These are phyloP conservation scores for Cytospora paraplurivora DNA, from an alignment of 2,329 filamentous ascomycete genomes.

Conservation along the genomic window DNA sequence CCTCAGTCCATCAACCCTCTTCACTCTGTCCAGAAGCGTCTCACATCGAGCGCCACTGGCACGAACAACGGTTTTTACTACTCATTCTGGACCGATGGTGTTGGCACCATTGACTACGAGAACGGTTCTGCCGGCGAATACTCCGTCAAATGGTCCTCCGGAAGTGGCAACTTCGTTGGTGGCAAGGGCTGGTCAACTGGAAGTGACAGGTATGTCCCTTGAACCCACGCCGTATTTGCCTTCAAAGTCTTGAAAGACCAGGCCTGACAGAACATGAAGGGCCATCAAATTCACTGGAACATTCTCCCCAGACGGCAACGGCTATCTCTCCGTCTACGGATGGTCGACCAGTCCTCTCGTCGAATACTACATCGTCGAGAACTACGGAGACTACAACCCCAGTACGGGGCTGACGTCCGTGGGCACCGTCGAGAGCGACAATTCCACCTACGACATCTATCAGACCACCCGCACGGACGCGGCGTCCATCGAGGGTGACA, in stretches of 20 bases:
- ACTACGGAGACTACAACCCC: slow-evolving; percentile 47
- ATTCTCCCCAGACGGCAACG: slow-evolving; percentile 33
- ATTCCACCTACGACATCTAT: slow-evolving; percentile 43
- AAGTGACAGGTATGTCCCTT: slow-evolving; percentile 34
- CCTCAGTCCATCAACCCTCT: not conserved
- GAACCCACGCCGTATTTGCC: not conserved
- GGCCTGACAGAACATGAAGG: slow-evolving; percentile 3
- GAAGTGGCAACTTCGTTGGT: slow-evolving; percentile 48
- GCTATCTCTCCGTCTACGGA: slow-evolving; percentile 40
- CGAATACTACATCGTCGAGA: slow-evolving; percentile 44
- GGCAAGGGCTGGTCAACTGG: slow-evolving; percentile 54
- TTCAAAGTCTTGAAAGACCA: too few relatives aligned
- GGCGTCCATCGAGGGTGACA: slow-evolving; percentile 52
- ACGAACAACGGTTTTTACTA: slow-evolving; percentile 62
- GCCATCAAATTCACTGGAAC: slow-evolving; percentile 33
- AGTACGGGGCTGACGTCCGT: slow-evolving; percentile 39
- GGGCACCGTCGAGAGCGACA: slow-evolving; percentile 40
- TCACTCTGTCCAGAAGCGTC: not conserved
- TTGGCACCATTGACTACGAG: slow-evolving; percentile 54
- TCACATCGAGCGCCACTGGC: slow-evolving; percentile 50
- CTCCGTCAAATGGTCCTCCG: slow-evolving; percentile 51
- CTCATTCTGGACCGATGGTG: slow-evolving; percentile 61
- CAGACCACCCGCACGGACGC: slow-evolving; percentile 41
- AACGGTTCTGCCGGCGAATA: slow-evolving; percentile 55
- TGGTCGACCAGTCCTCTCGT: slow-evolving; percentile 44